Evolutionary conservation across 1,139 yeast species (phyloP), one percentile per base, ranked within the genome.

Genomic region (Candida tropicalis): DNA sequence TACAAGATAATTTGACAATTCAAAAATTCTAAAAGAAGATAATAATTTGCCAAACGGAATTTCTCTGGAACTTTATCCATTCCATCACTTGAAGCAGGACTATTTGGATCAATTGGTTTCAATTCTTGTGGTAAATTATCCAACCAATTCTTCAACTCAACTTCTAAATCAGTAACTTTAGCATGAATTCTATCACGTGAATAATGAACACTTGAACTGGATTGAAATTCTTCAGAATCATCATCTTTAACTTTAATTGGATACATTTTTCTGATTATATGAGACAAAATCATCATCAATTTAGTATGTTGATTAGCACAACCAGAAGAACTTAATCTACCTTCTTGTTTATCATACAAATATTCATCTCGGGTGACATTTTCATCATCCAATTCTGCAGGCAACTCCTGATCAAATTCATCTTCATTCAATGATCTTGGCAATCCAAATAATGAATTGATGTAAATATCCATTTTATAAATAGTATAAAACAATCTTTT

Each of bases 391-490:
- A 89, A 68, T 53, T 89, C 97, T 25, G 79, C 73, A 1, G 97
- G 97, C 49, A 88, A 68, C 40, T 84, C 89, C 62, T 91, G 98
- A 66, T 90, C 97, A 58, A 87, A 86, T 57, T 90, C 97, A 50
- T 85, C 90, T 47, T 84, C 88, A 39, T 78, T 72, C 31, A 80
- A 74, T 0, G 89, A 81, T 51, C 93, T 70, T 1, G 98, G 98
- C 43, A 90, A 70, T 2, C 98, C 97, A 48, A 91, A 64, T 75
- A 91, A 83, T 2, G 96, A 88, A 62, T 89, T 89, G 47, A 89
- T 87, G 59, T 90, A 90, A 39, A 90, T 82, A 58, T 91, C 97
- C 90, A 90, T 83, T 59, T 90, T 90, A 60, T 89, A 85, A 50
- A 91, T 85, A 1, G 97, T 87, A 81, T 88, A 90, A 58, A 90